Base-by-base conservation (phyloP, 345 rosid species). In the Melaleuca quinquenervia region DNA sequence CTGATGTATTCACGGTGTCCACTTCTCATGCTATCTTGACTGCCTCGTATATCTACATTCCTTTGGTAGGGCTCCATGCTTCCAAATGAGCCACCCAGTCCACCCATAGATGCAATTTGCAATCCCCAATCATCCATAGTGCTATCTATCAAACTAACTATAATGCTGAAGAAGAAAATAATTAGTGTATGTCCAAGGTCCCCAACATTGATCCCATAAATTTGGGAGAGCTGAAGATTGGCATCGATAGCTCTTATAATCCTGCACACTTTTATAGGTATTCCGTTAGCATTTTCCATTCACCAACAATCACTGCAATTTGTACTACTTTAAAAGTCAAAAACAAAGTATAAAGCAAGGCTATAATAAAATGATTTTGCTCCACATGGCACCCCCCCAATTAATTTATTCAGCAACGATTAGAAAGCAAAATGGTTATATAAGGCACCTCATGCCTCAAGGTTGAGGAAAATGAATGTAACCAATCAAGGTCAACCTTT, bases 161-260 rank as follows among this genome's bases (percentile, higher is more conserved):
- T 36, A 85, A 90, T 54, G 29, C 54, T 90, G 84, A 90, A 92
- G 84, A 94, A 90, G 88, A 88, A 94, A 74, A 93, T 87, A 55
- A 94, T 90, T 51, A 89, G 82, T n/a, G 86, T 87, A 84, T 90
- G 93, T 22, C 94, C 95, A 82, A 90, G 89, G 36, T 92, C 93
- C 58, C 74, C 52, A 84, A 90, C 78, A 52, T 32, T 86, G 86
- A 89, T 87, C 82, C 87, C 88, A 83, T 90, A 91, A 41, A 87
- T 90, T 50, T 82, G 86, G 21, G 93, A 94, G 54, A 94, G 92
- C 85, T 85, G 90, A 83, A 94, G 93, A 41, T 89, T 82, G 55
- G 53, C 90, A 87, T 91, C 92, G 27, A 92, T 90, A 62, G 95
- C 92, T 84, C 90, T 87, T 54, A 92, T 84, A 82, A 94, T 91